These are phyloP conservation scores for Geosmithia flava DNA, from an alignment of 2,329 filamentous ascomycete genomes.

Conservation along the genomic window DNA sequence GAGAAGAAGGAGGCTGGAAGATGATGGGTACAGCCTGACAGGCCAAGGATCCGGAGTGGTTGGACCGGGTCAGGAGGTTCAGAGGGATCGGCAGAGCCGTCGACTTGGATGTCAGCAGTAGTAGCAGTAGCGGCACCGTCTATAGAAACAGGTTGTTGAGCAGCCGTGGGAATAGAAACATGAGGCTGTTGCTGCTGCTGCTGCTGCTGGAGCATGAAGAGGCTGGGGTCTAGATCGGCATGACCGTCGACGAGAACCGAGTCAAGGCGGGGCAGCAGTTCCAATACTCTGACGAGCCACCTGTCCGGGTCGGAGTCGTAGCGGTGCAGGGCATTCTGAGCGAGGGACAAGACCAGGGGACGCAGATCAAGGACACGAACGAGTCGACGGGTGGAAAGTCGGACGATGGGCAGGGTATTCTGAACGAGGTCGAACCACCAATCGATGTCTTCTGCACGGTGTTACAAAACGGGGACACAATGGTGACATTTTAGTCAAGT, in stretches of 20 bases:
- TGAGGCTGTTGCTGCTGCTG: no score
- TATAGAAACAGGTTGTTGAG: not conserved
- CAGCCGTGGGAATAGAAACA: not conserved
- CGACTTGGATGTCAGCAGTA: not conserved
- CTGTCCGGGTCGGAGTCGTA: conserved; percentile 26
- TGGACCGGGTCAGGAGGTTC: not conserved
- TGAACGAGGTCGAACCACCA: conserved; percentile 37
- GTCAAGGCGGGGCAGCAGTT: conserved; percentile 28
- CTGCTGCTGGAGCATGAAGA: conserved; percentile 6
- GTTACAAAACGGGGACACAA: no score
- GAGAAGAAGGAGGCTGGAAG: conserved; percentile 27
- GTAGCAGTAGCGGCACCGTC: not conserved
- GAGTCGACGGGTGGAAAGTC: conserved; percentile 25
- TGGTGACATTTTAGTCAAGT: no score
- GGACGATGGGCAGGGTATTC: conserved; percentile 18
- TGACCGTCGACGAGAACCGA: conserved; percentile 37
- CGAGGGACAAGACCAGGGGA: conserved; percentile 19
- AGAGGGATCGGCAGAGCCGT: no score
- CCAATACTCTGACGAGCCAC: conserved; percentile 17
- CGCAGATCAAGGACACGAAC: conserved; percentile 36
- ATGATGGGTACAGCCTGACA: conserved; percentile 25
- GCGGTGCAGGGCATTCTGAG: conserved; percentile 18
- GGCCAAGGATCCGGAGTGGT: conserved; percentile 21
- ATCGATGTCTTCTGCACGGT: conserved; percentile 36
- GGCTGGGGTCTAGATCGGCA: conserved; percentile 26